These are phyloP conservation scores for Solanum virginianum DNA, from an alignment of 257 asterid species.

Conservation along the genomic window DNA sequence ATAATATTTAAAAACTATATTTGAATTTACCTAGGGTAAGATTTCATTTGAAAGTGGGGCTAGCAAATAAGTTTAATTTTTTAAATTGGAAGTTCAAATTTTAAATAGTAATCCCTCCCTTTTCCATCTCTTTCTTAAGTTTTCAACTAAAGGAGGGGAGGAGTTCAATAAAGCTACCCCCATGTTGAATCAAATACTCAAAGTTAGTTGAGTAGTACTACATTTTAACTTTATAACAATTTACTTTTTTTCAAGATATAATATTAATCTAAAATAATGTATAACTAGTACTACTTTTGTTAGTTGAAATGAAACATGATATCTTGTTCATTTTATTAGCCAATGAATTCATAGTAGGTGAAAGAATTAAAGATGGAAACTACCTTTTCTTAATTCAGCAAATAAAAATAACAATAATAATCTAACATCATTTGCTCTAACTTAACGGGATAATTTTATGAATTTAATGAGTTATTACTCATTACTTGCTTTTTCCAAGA, in stretches of 20 bases:
- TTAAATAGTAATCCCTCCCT: not conserved
- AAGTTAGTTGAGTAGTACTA: not conserved
- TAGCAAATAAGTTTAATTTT: not conserved
- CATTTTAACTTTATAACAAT: not conserved
- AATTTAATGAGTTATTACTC: not conserved
- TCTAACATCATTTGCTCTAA: not conserved
- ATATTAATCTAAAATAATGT: not conserved
- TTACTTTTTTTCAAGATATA: no score
- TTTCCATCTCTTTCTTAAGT: not conserved
- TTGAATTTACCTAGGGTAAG: not conserved
- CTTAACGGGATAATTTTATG: not conserved
- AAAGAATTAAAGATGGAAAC: not conserved
- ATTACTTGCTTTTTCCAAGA: not conserved
- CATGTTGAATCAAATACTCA: not conserved
- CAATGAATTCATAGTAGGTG: not conserved
- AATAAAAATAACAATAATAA: not conserved
- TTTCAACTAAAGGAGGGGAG: not conserved
- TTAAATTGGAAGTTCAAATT: not conserved
- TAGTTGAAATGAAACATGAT: not conserved
- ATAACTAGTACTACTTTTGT: not conserved
- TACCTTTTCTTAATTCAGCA: not conserved
- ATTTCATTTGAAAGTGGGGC: not conserved
- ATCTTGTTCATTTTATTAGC: not conserved
- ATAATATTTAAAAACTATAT: no score
- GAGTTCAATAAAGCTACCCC: not conserved